Evolutionary conservation across 805 yeast genomes (phyloP).

Genomic region (Saccharomycopsis javanensis): DNA sequence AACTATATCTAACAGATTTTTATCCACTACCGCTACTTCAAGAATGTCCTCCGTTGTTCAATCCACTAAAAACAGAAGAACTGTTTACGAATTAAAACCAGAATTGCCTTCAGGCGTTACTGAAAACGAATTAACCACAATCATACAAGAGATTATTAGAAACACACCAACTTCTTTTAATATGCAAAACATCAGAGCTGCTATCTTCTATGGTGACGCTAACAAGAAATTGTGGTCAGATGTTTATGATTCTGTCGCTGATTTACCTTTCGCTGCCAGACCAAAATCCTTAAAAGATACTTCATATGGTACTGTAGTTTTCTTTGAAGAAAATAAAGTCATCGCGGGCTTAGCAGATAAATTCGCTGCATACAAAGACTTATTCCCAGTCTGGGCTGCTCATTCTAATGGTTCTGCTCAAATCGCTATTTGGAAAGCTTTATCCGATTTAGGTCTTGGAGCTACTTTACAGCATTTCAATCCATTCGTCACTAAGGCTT

Average conservation of each 20-base stretch:
- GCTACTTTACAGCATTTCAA: slow-evolving; percentile 46
- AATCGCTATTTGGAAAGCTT: slow-evolving; percentile 40
- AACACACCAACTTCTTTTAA: slow-evolving; percentile 44
- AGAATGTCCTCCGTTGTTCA: slow-evolving; percentile 7
- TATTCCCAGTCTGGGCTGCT: slow-evolving; percentile 40
- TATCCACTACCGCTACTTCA: neutral
- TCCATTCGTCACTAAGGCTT: slow-evolving; percentile 32
- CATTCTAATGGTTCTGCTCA: slow-evolving; percentile 42
- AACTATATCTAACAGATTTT: slow-evolving; percentile 1
- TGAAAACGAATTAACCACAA: slow-evolving; percentile 30
- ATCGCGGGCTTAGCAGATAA: slow-evolving; percentile 33
- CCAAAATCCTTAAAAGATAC: slow-evolving; percentile 35
- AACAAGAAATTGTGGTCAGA: slow-evolving; percentile 39
- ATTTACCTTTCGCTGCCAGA: slow-evolving; percentile 29
- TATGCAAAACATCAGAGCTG: slow-evolving; percentile 41
- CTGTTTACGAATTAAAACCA: slow-evolving; percentile 37
- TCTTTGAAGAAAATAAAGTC: slow-evolving; percentile 36
- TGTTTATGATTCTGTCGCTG: slow-evolving; percentile 30
- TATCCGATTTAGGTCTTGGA: slow-evolving; percentile 37
- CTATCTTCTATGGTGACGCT: slow-evolving; percentile 36
- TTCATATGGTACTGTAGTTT: slow-evolving; percentile 41
- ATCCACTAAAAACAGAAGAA: slow-evolving; percentile 25
- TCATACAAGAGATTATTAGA: slow-evolving; percentile 37
- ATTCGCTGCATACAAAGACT: slow-evolving; percentile 34
- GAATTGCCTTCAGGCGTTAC: slow-evolving; percentile 35